Conservation (phyloP, 1,139 yeast species). For the Geotrichum europaeum region DNA sequence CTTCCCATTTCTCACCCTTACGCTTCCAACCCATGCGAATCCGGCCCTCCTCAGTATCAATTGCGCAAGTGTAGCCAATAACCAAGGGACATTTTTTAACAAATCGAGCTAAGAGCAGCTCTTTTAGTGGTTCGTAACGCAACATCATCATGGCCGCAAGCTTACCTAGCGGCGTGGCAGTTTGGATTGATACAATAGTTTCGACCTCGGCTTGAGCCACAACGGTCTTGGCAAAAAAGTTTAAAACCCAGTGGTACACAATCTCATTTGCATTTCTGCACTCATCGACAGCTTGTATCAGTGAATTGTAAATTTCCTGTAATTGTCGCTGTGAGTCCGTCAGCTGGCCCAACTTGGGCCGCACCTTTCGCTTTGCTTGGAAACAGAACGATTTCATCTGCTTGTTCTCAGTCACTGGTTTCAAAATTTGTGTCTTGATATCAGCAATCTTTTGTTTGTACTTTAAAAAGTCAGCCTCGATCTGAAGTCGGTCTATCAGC, state of each 20-base stretch:
- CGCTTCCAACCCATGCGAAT: constrained; percentile 83
- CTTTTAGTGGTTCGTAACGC: constrained; percentile 59
- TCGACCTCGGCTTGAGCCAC: constrained; percentile 93
- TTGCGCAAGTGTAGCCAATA: constrained; percentile 68
- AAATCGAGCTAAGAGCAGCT: constrained; percentile 68
- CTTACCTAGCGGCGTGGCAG: constrained; percentile 75
- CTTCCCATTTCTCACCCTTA: constrained; percentile 63
- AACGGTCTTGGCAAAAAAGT: constrained; percentile 75
- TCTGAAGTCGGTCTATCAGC: constrained; percentile 19
- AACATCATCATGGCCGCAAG: constrained; percentile 52
- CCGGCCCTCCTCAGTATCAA: constrained; percentile 81
- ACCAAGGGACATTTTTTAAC: constrained; percentile 87
- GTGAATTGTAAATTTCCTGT: constrained; percentile 43
- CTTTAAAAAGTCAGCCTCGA: constrained; percentile 45
- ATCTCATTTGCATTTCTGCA: constrained; percentile 42
- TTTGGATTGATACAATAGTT: constrained; percentile 69
- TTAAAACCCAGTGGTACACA: constrained; percentile 66
- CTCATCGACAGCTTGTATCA: constrained; percentile 44
- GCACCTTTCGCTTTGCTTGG: constrained; percentile 61
- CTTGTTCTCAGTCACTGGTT: constrained; percentile 26
- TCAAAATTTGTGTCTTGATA: constrained; percentile 50
- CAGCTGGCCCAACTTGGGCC: constrained; percentile 87
- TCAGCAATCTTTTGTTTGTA: constrained; percentile 52
- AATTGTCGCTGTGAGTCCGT: constrained; percentile 66
- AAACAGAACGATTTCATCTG: constrained; percentile 39